Conservation (phyloP, 73 alveolate species). For the Paramecium tetraurelia region DNA sequence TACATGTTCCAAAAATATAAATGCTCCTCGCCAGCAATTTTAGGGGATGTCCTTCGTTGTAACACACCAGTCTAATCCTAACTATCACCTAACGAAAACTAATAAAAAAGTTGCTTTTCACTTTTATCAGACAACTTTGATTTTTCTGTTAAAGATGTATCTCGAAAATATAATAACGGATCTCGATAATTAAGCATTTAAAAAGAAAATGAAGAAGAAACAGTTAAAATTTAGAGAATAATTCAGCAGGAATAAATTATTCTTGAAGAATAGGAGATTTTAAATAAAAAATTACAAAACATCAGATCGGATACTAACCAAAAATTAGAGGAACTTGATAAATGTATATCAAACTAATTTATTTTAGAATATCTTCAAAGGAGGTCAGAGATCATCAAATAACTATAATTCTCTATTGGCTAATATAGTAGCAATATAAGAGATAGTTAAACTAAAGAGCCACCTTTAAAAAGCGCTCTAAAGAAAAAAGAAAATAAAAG, state of each 20-base stretch:
- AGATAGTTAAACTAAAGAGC: neutral
- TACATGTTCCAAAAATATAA: neutral
- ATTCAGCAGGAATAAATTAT: neutral
- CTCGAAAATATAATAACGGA: neutral
- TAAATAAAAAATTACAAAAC: neutral
- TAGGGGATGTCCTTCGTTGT: neutral
- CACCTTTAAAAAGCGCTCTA: slow-evolving; percentile 23
- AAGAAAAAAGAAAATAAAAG: neutral
- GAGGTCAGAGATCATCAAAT: neutral
- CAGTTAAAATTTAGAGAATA: neutral
- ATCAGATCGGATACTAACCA: neutral
- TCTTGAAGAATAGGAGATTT: neutral
- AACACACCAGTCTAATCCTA: neutral
- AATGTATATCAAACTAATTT: neutral
- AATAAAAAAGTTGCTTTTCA: neutral
- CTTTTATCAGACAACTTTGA: slow-evolving; percentile 1
- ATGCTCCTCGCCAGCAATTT: neutral
- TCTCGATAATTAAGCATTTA: neutral
- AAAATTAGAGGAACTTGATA: neutral
- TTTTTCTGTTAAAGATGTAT: slow-evolving; percentile 28
- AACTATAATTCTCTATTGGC: neutral
- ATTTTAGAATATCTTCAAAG: neutral
- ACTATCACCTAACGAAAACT: neutral
- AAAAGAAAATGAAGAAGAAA: slow-evolving; percentile 6
- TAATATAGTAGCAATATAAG: neutral